Evolutionary conservation across 2,329 filamentous ascomycete genomes (phyloP).

Genomic region (Curvularia eragrostidis): DNA sequence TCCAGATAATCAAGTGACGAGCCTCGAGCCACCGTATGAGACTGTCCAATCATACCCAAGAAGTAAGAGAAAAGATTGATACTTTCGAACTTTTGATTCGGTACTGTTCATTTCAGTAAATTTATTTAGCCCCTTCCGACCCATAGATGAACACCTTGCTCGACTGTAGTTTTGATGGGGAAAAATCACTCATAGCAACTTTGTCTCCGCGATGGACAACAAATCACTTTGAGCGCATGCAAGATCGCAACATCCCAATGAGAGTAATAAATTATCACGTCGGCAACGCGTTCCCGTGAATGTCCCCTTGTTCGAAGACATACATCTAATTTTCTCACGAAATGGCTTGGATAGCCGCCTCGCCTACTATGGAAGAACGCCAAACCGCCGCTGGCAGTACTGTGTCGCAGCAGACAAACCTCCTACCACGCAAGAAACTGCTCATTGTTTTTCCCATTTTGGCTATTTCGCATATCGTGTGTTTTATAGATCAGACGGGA

Average conservation of each 20-base stretch:
- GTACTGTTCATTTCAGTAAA: not conserved
- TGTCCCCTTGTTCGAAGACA: not conserved
- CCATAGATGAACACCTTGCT: not conserved
- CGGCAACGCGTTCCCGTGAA: not conserved
- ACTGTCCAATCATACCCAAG: not conserved
- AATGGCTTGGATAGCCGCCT: not conserved
- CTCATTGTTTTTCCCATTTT: constrained; percentile 61
- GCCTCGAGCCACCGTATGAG: not conserved
- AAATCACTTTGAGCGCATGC: not conserved
- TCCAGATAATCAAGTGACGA: not conserved
- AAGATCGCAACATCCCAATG: not conserved
- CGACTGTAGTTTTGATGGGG: not conserved
- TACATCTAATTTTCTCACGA: too few relatives aligned
- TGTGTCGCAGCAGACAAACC: constrained; percentile 58
- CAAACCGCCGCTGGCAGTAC: constrained; percentile 24
- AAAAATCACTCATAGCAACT: not conserved
- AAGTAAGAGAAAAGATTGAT: not conserved
- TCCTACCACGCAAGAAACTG: constrained; percentile 60
- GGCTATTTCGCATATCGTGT: constrained; percentile 61
- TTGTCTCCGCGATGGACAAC: too few relatives aligned
- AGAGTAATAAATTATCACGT: not conserved
- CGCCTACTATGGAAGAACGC: not conserved
- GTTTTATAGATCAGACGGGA: constrained; percentile 65
- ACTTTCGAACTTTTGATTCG: not conserved
- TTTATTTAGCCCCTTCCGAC: not conserved